These are phyloP conservation scores for Xerocomus nothofagi DNA, from an alignment of 1,284 basidiomycete genomes.

Conservation along the genomic window DNA sequence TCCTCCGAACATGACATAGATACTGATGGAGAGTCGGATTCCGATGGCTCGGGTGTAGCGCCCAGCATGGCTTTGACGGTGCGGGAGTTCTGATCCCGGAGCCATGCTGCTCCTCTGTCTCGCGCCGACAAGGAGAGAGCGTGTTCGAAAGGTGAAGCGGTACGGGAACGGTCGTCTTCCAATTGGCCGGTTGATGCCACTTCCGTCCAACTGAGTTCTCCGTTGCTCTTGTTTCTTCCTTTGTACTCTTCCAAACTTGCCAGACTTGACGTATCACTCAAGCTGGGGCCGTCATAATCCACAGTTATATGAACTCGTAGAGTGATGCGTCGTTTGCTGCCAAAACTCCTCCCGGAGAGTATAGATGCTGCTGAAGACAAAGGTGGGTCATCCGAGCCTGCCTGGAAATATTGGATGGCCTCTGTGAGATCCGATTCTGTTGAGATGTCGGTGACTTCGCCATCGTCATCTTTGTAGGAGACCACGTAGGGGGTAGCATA, in stretches of 20 bases:
- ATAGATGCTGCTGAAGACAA: constrained; percentile 71
- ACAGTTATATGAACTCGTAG: constrained; percentile 74
- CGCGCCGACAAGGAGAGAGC: constrained; percentile 47
- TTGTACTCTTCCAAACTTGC: constrained; percentile 73
- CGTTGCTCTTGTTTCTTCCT: constrained; percentile 58
- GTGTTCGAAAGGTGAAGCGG: constrained; percentile 42
- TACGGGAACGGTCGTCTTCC: constrained; percentile 54
- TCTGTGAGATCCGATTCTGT: constrained; percentile 78
- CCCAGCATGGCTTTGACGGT: constrained; percentile 60
- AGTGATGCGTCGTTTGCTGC: constrained; percentile 70
- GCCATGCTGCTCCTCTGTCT: constrained; percentile 76
- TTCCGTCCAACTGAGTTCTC: constrained; percentile 56
- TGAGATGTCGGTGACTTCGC: constrained; percentile 68
- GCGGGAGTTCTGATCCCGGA: constrained; percentile 76
- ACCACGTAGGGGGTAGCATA: constrained; percentile 68
- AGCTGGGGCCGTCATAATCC: constrained; percentile 88
- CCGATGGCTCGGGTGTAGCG: constrained; percentile 58
- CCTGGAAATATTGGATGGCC: constrained; percentile 82
- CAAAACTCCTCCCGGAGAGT: constrained; percentile 69
- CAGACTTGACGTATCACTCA: constrained; percentile 83
- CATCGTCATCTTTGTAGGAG: constrained; percentile 85
- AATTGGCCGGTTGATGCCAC: constrained; percentile 40
- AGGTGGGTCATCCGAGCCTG: constrained; percentile 64
- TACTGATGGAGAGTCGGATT: constrained; percentile 50
- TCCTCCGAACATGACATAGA: constrained; percentile 36